Evolutionary conservation across 495 filamentous ascomycete genomes (phyloP), one percentile per base, ranked within the genome.

Genomic region (Mytilinidion resinicola): DNA sequence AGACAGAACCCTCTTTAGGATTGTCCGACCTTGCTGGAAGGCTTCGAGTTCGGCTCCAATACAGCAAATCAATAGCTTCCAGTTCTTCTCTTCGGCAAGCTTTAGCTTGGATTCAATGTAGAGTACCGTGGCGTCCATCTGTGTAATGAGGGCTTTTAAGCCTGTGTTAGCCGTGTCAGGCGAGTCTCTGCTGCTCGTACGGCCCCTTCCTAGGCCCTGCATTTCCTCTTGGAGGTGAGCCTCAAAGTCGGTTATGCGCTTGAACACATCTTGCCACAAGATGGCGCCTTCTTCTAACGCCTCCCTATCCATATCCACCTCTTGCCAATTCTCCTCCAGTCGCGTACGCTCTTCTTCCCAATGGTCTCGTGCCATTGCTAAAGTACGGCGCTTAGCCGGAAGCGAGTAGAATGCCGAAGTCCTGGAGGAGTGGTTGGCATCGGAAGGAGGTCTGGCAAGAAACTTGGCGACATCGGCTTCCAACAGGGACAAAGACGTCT

Each of bases 11-110:
- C 73, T 76, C 35, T 79, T 72, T 50, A 97, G 73, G 60, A 95
- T 78, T 1, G 72, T 72, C 55, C 80, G 77, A 9, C 85, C 88
- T 65, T 91, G 84, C 51, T 72, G 77, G 53, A 96, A 82, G 8
- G 95, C 91, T 62, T 92, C 87, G 4, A 96, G 69, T 65, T 98
- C 93, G 1, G 93, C 89, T 4, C 90, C 87, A 57, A 96, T 85
- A 56, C 88, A 91, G 56, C 87, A 92, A 20, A 96, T 82, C 21
- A 98, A 76, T 25, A 97, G 72, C 41, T 88, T 96, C 93, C 93
- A 98, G 7, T 83, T 80, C 54, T 79, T 80, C 4, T 79, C 77
- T 53, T 86, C 78, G 0, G 85, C 86, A 36, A 79, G 71, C 14
- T 79, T 77, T n/a, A 86, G 66, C 7, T 77, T 78, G 37, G 77